Conservation (phyloP, 1,139 yeast genomes). For the Lodderomyces pseudojiufengensis region DNA sequence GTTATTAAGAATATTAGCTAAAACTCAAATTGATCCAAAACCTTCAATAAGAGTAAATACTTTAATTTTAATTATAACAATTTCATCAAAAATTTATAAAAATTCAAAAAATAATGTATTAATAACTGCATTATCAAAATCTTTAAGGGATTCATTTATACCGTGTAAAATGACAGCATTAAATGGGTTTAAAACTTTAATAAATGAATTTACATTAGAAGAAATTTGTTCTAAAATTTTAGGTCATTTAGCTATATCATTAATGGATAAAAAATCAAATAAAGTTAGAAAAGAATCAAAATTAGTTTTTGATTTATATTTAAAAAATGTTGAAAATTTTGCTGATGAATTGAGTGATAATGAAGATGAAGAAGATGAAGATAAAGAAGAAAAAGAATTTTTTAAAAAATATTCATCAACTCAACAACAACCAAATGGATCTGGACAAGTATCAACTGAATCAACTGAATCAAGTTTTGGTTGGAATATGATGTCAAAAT, state of each 20-base stretch:
- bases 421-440: neutral
- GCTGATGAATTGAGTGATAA: conserved; percentile 52
- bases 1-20: conserved; percentile 73
- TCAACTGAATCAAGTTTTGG: conserved; percentile 6
- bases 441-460: conserved; percentile 2
- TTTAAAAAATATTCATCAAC: conserved; percentile 24
- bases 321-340: conserved; percentile 61
- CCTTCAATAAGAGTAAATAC: conserved; percentile 87
- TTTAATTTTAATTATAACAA: conserved; percentile 66
- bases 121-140: conserved; percentile 82
- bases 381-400: conserved; percentile 31
- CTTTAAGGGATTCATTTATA: conserved; percentile 74
- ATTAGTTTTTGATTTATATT: conserved; percentile 58
- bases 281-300: conserved; percentile 73
- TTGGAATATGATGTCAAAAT: conserved; percentile 39
- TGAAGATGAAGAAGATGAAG: conserved; percentile 42
- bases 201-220: conserved; percentile 65
- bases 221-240: conserved; percentile 80
- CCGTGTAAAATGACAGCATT: conserved; percentile 79
- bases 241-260: conserved; percentile 80
- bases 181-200: conserved; percentile 63
- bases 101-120: conserved; percentile 66
- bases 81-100: conserved; percentile 61
- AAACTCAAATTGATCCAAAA: conserved; percentile 80
- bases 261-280: conserved; percentile 66